These are phyloP conservation scores for Pseudogymnoascus pannorum DNA, from an alignment of 2,329 filamentous ascomycete species.

Conservation along the genomic window DNA sequence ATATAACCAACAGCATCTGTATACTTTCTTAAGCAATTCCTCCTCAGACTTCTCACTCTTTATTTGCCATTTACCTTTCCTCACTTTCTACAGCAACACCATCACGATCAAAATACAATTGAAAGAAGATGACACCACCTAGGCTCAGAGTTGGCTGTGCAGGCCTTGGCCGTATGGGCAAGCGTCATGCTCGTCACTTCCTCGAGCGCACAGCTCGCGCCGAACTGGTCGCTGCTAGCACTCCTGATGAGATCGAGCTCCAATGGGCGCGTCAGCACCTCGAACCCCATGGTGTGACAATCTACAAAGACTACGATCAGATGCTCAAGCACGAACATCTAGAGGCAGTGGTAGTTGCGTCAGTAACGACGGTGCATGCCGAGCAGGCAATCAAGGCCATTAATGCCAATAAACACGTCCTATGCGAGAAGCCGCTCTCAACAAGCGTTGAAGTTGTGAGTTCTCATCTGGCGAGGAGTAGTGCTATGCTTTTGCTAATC, in stretches of 20 bases:
- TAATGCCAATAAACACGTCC: constrained; percentile 44
- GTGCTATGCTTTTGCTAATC: neutral
- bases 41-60: neutral
- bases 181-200: constrained; percentile 43
- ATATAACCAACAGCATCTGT: neutral
- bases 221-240: constrained; percentile 41
- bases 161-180: constrained; percentile 44
- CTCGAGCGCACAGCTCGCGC: constrained; percentile 40
- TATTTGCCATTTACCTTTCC: neutral
- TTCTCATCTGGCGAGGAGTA: constrained; percentile 11
- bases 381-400: constrained; percentile 52
- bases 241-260: constrained; percentile 38
- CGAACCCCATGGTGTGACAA: constrained; percentile 41
- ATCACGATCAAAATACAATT: neutral
- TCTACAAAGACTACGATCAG: constrained; percentile 47
- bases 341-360: constrained; percentile 45
- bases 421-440: constrained; percentile 47
- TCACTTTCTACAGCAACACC: neutral
- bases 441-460: constrained; percentile 36
- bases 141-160: constrained; percentile 39
- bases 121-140: neutral
- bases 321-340: constrained; percentile 36
- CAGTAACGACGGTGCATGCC: constrained; percentile 48
- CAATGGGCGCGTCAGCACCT: constrained; percentile 44
- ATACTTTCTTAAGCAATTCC: neutral